These are phyloP conservation scores for Fusarium austroafricanum DNA, from an alignment of 2,329 filamentous ascomycete species.

Conservation along the genomic window DNA sequence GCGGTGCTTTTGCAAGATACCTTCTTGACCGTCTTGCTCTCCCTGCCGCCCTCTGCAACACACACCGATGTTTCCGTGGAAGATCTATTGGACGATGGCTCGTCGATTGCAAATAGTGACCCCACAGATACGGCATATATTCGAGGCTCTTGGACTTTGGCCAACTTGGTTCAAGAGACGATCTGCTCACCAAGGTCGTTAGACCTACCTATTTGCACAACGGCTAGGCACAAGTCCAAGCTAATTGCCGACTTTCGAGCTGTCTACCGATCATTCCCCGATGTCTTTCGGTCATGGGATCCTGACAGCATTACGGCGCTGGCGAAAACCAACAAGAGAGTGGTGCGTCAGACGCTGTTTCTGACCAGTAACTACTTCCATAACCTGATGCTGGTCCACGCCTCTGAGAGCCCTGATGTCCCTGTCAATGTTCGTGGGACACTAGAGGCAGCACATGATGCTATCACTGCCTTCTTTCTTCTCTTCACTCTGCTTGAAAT, in stretches of 20 bases:
- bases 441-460: conserved; percentile 80
- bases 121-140: conserved; percentile 78
- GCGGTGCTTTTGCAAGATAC: conserved; percentile 85
- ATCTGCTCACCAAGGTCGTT: conserved; percentile 81
- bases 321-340: conserved; percentile 70
- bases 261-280: conserved; percentile 78
- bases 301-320: conserved; percentile 68
- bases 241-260: conserved; percentile 76
- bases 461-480: conserved; percentile 79
- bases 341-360: conserved; percentile 80
- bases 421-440: conserved; percentile 75
- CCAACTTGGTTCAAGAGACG: conserved; percentile 80
- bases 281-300: conserved; percentile 76
- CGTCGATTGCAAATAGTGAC: conserved; percentile 67
- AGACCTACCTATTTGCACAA: conserved; percentile 76
- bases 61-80: conserved; percentile 84
- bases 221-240: conserved; percentile 74
- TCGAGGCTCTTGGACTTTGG: conserved; percentile 81
- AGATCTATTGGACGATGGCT: conserved; percentile 73
- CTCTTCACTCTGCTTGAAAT: conserved; percentile 74
- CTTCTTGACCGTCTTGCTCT: conserved; percentile 81
- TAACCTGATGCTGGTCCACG: conserved; percentile 82
- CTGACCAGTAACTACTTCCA: conserved; percentile 86
- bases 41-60: conserved; percentile 80
- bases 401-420: conserved; percentile 73